Evolutionary conservation across 139 green algal genomes (phyloP).

Genomic region (Chlamydomonas incerta): DNA sequence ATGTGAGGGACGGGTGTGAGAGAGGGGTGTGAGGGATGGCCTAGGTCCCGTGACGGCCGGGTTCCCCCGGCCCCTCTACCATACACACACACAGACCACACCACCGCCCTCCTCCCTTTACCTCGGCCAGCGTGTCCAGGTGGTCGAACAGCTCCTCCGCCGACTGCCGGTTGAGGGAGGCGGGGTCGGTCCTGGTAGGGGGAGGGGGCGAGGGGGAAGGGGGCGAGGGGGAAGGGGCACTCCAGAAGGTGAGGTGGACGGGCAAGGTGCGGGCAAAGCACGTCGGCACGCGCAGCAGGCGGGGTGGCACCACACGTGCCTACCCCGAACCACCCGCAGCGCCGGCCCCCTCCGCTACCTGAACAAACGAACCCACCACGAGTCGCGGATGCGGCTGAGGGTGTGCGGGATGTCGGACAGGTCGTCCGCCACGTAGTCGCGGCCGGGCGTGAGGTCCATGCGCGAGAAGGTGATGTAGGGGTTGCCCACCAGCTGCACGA

Average conservation of each 20-base stretch:
- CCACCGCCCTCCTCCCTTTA: not conserved
- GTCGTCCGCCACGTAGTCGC: slow-evolving; percentile 29
- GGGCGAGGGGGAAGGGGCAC: too few relatives aligned
- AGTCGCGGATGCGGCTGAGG: not conserved
- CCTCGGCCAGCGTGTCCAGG: slow-evolving; percentile 18
- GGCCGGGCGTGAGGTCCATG: slow-evolving; percentile 12
- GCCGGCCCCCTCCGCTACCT: not conserved
- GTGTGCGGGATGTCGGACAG: slow-evolving; percentile 3
- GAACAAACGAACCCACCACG: not conserved
- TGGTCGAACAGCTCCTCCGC: not conserved
- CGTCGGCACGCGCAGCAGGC: not conserved
- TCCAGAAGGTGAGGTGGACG: not conserved
- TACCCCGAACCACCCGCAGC: not conserved
- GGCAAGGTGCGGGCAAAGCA: not conserved
- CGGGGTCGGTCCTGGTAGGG: slow-evolving; percentile 18
- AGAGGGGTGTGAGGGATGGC: too few relatives aligned
- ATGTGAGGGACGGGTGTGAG: not conserved
- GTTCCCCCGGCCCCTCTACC: too few relatives aligned
- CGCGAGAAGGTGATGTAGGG: slow-evolving; percentile 29
- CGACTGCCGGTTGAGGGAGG: slow-evolving; percentile 24
- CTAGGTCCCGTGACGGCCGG: too few relatives aligned
- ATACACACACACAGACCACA: too few relatives aligned
- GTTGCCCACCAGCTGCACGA: slow-evolving; percentile 35
- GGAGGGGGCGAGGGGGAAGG: too few relatives aligned
- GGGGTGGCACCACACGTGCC: not conserved